phyloP scores from a whole-genome alignment of 768 basidiomycete species.

The Rhodotorula babjevae region DNA sequence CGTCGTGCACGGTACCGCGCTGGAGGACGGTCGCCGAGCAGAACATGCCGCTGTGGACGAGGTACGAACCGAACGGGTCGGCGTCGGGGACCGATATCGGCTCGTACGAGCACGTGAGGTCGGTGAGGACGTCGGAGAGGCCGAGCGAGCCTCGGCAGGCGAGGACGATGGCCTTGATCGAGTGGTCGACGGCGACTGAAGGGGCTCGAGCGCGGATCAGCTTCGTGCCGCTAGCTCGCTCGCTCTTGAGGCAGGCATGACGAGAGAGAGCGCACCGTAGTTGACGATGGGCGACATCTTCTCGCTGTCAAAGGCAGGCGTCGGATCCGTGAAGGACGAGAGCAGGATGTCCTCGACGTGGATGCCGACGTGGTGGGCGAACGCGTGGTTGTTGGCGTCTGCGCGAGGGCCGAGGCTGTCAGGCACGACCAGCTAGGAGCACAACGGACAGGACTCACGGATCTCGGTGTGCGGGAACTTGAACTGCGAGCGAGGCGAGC shows the following conservation, averaged over 20 bases:
- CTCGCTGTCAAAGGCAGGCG: conserved; percentile 36
- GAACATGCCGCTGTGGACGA: conserved; percentile 45
- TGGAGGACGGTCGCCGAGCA: conserved; percentile 38
- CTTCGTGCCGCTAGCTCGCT: too few relatives aligned
- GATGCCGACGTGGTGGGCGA: conserved; percentile 48
- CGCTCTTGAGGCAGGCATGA: too few relatives aligned
- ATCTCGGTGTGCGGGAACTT: conserved; percentile 46
- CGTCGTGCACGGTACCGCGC: conserved; percentile 46
- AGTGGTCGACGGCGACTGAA: conserved; percentile 48
- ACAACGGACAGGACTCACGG: conserved; percentile 39
- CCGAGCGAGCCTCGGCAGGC: conserved; percentile 45
- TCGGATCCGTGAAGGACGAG: conserved; percentile 46
- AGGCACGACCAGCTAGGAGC: too few relatives aligned
- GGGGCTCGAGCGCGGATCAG: conserved; percentile 38
- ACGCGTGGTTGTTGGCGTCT: conserved; percentile 41
- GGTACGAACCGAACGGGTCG: conserved; percentile 43
- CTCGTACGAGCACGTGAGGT: conserved; percentile 48
- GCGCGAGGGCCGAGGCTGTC: too few relatives aligned
- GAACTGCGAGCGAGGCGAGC: conserved; percentile 31
- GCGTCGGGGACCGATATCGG: conserved; percentile 43
- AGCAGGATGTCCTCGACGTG: conserved; percentile 47
- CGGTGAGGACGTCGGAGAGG: conserved; percentile 49
- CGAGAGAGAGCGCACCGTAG: conserved; percentile 20
- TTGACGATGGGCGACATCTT: conserved; percentile 33
- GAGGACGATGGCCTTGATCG: conserved; percentile 46